Evolutionary conservation across 2,329 filamentous ascomycete genomes (phyloP).

Genomic region (Fusarium denticulatum): DNA sequence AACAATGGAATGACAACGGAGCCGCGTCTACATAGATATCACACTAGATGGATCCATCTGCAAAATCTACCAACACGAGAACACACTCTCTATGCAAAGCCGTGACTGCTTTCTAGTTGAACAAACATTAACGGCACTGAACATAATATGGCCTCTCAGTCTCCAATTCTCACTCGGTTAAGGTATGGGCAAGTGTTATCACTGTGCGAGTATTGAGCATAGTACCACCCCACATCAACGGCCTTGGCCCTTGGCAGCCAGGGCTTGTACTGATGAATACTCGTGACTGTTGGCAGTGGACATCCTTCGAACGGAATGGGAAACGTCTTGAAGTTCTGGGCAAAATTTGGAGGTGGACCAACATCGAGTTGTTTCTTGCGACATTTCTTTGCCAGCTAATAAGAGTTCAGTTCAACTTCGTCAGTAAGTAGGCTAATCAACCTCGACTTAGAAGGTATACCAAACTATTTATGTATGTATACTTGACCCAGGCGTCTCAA

Average conservation of each 20-base stretch:
- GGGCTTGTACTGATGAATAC: constrained; percentile 8
- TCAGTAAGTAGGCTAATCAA: neutral
- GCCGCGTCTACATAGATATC: neutral
- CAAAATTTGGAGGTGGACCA: constrained; percentile 17
- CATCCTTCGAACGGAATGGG: constrained; percentile 17
- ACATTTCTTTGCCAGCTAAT: constrained; percentile 2
- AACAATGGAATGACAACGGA: constrained; percentile 8
- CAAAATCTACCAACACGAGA: constrained; percentile 11
- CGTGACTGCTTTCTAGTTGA: neutral
- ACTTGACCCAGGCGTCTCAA: neutral
- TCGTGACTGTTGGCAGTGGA: constrained; percentile 22
- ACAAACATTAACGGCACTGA: neutral
- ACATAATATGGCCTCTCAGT: neutral
- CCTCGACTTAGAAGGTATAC: neutral
- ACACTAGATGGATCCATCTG: neutral
- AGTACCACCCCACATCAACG: constrained; percentile 36
- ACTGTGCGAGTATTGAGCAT: constrained; percentile 32
- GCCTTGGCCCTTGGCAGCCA: constrained; percentile 27
- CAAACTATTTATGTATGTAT: neutral
- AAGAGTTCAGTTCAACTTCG: neutral
- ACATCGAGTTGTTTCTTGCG: neutral
- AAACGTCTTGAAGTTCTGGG: neutral
- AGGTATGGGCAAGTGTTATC: constrained; percentile 22
- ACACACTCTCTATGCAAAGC: neutral
- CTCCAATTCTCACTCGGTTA: constrained; percentile 15